A percentile compares a stretch with the other conserved stretches of the same genome.
Evolutionary conservation across 2,329 filamentous ascomycete genomes (phyloP).

Genomic region (Coniella vitis): DNA sequence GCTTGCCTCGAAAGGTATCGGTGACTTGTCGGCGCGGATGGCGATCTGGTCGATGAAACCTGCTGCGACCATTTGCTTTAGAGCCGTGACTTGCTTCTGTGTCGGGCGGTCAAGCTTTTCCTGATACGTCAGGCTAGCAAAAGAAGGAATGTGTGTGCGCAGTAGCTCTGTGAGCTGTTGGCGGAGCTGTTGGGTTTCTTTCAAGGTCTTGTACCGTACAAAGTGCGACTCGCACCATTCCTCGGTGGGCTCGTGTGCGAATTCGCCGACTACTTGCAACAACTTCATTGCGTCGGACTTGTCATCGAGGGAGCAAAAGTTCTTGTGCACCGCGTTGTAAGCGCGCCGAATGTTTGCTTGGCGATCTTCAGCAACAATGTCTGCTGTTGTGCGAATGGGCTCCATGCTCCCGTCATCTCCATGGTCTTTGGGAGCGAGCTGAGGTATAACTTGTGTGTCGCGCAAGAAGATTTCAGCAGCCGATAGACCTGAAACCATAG

Average conservation of each 20-base stretch:
- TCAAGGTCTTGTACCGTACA: conserved; percentile 78
- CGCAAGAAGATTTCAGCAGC: conserved; percentile 83
- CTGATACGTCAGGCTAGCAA: conserved; percentile 46
- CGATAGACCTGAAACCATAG: conserved; percentile 80
- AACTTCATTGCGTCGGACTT: conserved; percentile 85
- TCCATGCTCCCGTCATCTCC: conserved; percentile 9
- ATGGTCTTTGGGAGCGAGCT: conserved; percentile 39
- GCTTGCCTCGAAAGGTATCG: conserved; percentile 58
- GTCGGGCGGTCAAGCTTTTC: conserved; percentile 54
- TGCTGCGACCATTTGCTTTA: conserved; percentile 87
- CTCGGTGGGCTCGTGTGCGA: conserved; percentile 66
- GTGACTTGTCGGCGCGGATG: conserved; percentile 81
- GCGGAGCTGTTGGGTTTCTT: conserved; percentile 77
- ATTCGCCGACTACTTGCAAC: conserved; percentile 81
- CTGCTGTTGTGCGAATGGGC: conserved; percentile 54
- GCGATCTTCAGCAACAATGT: conserved; percentile 64
- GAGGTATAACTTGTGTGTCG: conserved; percentile 67
- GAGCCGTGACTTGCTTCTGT: conserved; percentile 63
- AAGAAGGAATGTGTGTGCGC: conserved; percentile 64
- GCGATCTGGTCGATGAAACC: conserved; percentile 94
- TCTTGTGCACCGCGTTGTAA: conserved; percentile 66
- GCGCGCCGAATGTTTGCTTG: conserved; percentile 55
- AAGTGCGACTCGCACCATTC: conserved; percentile 78
- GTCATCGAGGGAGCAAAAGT: conserved; percentile 75
- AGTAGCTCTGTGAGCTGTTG: conserved; percentile 78